Evolutionary conservation across 441 rosid species (phyloP), one percentile per base, ranked within the genome.

Genomic region (Mallotus repandus): DNA sequence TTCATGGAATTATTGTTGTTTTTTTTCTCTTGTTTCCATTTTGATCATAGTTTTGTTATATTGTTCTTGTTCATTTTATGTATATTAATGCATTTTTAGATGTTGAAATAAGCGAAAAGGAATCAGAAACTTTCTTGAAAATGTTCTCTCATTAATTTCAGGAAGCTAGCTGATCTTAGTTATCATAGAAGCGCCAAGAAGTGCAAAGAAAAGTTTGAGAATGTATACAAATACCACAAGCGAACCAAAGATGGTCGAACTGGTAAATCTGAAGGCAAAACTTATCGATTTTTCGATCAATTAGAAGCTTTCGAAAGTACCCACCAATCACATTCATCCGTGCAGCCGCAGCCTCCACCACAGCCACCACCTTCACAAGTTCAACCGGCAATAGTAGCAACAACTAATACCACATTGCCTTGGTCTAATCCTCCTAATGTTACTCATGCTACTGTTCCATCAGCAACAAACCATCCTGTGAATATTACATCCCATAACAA

Each of bases 121-220:
- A 25, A 3, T 43, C 54, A 61, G 68, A 71, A 54, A 62, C 38
- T 55, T 73, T 45, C 22, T 56, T 73, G 45, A 18, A 21, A 63
- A 55, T 22, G 49, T 61, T 56, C 22, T 63, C 9, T 16, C 38
- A 35, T 35, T 35, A 3, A 35, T 3, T 35, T 16, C 89, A 92
- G 99, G 89, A 95, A 89, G 81, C 80, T 95, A 81, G 86, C 77
- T 5, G 94, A 88, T 76, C 91, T 91, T 79, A 93, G 99, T 19
- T 91, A 83, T 76, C 80, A 84, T 66, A 89, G 99, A 79, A 91
- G 82, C 60, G 87, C 97, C 76, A 95, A 95, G 90, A 95, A 95
- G 85, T 95, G 99, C 80, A 91, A 87, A 71, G 99, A 92, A 81
- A 94, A 94, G 65, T 94, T 94, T 63, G 99, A 94, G 83, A 94